A percentile compares a stretch with the other conserved stretches of the same genome.
Evolutionary conservation across 805 yeast species (phyloP).

Genomic region (Metschnikowia peoriensis): DNA sequence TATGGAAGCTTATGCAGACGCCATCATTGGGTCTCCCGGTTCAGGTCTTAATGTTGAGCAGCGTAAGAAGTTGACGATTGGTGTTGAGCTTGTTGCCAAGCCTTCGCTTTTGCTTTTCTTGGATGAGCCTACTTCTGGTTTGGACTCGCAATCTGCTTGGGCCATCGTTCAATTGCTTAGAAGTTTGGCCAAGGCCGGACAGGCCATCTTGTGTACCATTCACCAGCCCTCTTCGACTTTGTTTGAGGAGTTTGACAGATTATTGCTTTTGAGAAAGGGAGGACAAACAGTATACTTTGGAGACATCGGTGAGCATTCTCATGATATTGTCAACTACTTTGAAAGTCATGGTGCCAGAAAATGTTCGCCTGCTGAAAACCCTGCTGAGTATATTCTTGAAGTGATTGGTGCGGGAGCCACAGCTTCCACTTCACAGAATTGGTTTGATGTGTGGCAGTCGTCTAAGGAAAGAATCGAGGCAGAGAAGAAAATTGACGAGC

Average conservation of each 20-base stretch:
- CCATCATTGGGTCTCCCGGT: conserved; percentile 47
- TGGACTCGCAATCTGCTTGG: conserved; percentile 49
- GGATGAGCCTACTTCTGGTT: conserved; percentile 45
- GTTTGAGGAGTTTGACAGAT: conserved; percentile 56
- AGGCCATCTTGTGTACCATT: conserved; percentile 58
- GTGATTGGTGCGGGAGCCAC: conserved; percentile 21
- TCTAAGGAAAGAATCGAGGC: conserved; percentile 10
- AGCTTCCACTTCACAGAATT: conserved; percentile 12
- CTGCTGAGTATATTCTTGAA: conserved; percentile 20
- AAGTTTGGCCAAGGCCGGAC: conserved; percentile 51
- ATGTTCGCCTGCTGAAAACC: conserved; percentile 15
- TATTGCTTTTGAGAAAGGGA: conserved; percentile 44
- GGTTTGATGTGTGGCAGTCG: conserved; percentile 17
- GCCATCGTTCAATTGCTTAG: conserved; percentile 52
- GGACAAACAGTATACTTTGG: conserved; percentile 21
- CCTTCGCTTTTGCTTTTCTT: conserved; percentile 52
- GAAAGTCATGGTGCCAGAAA: conserved; percentile 15
- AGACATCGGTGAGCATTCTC: conserved; percentile 16
- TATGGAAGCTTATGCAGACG: conserved; percentile 54
- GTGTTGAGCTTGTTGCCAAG: conserved; percentile 54
- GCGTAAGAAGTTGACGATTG: conserved; percentile 52
- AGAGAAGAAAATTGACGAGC: conserved; percentile 11
- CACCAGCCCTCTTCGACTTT: conserved; percentile 51
- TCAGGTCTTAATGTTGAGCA: conserved; percentile 55
- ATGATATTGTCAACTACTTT: conserved; percentile 12